These are phyloP conservation scores for Botrytis sinoallii DNA, from an alignment of 2,329 filamentous ascomycete species.

Conservation along the genomic window DNA sequence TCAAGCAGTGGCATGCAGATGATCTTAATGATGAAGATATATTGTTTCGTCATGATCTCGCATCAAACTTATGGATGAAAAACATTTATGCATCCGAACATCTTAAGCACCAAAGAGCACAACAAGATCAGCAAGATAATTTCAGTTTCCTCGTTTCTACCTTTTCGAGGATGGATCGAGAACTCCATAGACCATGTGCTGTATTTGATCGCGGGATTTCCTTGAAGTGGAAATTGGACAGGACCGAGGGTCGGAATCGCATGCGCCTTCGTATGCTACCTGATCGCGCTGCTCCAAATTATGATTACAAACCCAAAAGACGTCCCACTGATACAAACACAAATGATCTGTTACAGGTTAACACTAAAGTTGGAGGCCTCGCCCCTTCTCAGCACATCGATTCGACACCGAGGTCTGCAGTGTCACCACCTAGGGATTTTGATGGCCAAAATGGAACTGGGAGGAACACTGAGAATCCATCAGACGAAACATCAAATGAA, in stretches of 20 bases:
- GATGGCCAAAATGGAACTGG: slow-evolving; percentile 22
- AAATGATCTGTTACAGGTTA: slow-evolving; percentile 39
- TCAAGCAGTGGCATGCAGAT: slow-evolving; percentile 76
- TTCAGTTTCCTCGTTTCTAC: slow-evolving; percentile 71
- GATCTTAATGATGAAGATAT: slow-evolving; percentile 66
- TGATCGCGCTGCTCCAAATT: slow-evolving; percentile 64
- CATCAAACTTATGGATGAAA: slow-evolving; percentile 87
- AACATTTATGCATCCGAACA: slow-evolving; percentile 93
- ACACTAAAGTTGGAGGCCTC: slow-evolving; percentile 27
- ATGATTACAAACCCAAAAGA: slow-evolving; percentile 82
- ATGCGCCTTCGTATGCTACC: slow-evolving; percentile 88
- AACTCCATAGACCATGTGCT: slow-evolving; percentile 75
- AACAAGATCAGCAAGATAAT: slow-evolving; percentile 94
- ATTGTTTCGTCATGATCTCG: slow-evolving; percentile 77
- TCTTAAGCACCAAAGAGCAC: slow-evolving; percentile 80
- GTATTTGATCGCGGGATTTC: slow-evolving; percentile 66
- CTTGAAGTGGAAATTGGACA: slow-evolving; percentile 86
- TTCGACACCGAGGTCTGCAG: slow-evolving; percentile 21
- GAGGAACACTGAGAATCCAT: slow-evolving; percentile 21
- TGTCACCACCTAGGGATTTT: slow-evolving; percentile 18
- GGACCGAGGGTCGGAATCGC: slow-evolving; percentile 91
- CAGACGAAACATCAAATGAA: slow-evolving; percentile 22
- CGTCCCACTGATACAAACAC: slow-evolving; percentile 50
- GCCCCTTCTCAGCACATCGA: slow-evolving; percentile 18
- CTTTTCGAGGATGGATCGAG: slow-evolving; percentile 74